A percentile compares a stretch with the other conserved stretches of the same genome.
Evolutionary conservation across 2,329 filamentous ascomycete genomes (phyloP).

Genomic region (Xylariaceae sp.): DNA sequence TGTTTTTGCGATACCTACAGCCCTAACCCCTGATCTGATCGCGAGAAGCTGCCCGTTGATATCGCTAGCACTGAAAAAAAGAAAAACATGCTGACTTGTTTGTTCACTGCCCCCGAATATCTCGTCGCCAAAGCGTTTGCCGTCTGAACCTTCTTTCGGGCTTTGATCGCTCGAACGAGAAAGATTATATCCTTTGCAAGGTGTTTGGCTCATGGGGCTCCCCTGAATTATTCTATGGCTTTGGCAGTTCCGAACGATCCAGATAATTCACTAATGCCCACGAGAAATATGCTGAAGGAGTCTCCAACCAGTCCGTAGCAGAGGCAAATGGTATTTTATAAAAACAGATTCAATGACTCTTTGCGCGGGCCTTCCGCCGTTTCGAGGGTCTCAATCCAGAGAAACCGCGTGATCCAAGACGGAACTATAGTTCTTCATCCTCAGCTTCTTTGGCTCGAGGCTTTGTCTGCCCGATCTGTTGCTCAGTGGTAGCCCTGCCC

Average conservation of each 20-base stretch:
- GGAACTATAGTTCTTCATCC: conserved; percentile 38
- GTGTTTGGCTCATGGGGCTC: neutral
- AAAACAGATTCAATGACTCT: too few relatives aligned
- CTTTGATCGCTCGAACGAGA: neutral
- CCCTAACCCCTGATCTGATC: neutral
- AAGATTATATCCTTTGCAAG: neutral
- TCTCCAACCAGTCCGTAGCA: too few relatives aligned
- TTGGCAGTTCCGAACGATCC: too few relatives aligned
- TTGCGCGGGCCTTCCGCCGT: too few relatives aligned
- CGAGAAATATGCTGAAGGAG: too few relatives aligned
- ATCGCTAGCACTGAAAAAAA: neutral
- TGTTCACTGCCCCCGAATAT: neutral
- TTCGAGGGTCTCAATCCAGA: too few relatives aligned
- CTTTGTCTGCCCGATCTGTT: conserved; percentile 23
- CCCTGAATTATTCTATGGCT: neutral
- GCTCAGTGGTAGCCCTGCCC: conserved; percentile 34
- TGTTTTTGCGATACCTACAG: neutral
- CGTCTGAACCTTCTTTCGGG: neutral
- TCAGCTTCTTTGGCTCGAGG: conserved; percentile 27
- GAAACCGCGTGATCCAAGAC: too few relatives aligned
- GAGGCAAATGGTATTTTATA: too few relatives aligned
- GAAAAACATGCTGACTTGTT: neutral
- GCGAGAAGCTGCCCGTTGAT: neutral
- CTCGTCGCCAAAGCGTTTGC: neutral
- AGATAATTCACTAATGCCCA: too few relatives aligned